Evolutionary conservation across 1,139 yeast genomes (phyloP).

Genomic region (Citeromyces hawaiiensis): DNA sequence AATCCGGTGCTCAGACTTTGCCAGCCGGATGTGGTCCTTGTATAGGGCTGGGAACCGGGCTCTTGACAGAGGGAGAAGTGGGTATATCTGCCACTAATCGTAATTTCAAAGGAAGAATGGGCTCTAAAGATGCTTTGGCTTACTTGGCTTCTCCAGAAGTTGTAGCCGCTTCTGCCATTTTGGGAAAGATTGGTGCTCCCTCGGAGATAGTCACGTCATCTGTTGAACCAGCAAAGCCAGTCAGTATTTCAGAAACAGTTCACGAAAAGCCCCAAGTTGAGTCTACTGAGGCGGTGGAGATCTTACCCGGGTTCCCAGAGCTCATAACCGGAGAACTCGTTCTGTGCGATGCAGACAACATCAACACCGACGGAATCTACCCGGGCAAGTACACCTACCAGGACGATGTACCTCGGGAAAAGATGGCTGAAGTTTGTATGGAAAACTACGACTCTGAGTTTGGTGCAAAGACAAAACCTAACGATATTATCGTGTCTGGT

Average conservation of each 20-base stretch:
- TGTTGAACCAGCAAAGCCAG: conserved; percentile 31
- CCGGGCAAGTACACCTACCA: conserved; percentile 99
- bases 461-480: conserved; percentile 63
- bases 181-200: conserved; percentile 89
- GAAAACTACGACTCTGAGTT: conserved; percentile 93
- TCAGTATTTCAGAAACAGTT: conserved; percentile 31
- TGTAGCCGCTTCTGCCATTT: conserved; percentile 93
- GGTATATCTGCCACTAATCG: conserved; percentile 98
- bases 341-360: conserved; percentile 92
- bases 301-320: conserved; percentile 83
- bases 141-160: conserved; percentile 96
- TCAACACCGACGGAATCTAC: conserved; percentile 95
- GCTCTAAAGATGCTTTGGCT: conserved; percentile 90
- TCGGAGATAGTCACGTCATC: conserved; percentile 56
- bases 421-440: conserved; percentile 99
- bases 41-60: conserved; percentile 92
- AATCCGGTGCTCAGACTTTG: conserved; percentile 88
- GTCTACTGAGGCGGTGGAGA: conserved; percentile 31
- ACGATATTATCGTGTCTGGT: conserved; percentile 86
- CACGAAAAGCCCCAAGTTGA: conserved; percentile 18
- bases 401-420: conserved; percentile 86
- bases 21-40: conserved; percentile 99
- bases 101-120: conserved; percentile 99
- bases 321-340: conserved; percentile 82
- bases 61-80: conserved; percentile 88